These are phyloP conservation scores for Clausena lansium DNA, from an alignment of 345 rosid species.

Conservation along the genomic window DNA sequence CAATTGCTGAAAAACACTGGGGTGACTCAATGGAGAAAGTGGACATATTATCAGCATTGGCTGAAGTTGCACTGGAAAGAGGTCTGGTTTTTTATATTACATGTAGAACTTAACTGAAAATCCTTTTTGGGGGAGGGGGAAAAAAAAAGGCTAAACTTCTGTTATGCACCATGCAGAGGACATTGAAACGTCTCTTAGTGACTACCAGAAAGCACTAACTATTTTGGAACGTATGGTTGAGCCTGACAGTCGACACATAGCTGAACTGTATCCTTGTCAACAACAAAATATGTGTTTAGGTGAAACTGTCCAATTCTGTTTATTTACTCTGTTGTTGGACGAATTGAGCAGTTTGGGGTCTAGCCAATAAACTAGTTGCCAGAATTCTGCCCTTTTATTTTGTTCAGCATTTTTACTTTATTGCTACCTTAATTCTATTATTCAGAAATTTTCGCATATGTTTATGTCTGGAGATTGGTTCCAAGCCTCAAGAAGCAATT, in stretches of 20 bases:
- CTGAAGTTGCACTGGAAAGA: slow-evolving; percentile 89
- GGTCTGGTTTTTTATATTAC: slow-evolving; percentile 42
- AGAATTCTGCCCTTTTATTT: not conserved
- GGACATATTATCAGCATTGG: slow-evolving; percentile 73
- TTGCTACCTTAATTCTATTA: slow-evolving; percentile 42
- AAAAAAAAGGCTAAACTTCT: not conserved
- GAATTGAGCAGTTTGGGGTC: not conserved
- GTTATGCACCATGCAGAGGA: slow-evolving; percentile 59
- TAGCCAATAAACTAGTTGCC: not conserved
- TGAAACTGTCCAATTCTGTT: not conserved
- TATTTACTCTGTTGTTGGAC: not conserved
- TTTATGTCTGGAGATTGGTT: slow-evolving; percentile 80
- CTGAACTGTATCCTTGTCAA: slow-evolving; percentile 85
- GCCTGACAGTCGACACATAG: slow-evolving; percentile 76
- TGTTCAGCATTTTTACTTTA: not conserved
- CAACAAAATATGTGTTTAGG: not conserved
- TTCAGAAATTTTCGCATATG: slow-evolving; percentile 86
- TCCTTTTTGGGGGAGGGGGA: not conserved
- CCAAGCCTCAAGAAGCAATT: slow-evolving; percentile 73
- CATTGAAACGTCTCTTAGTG: slow-evolving; percentile 82
- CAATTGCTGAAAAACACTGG: slow-evolving; percentile 64
- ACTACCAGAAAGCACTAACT: slow-evolving; percentile 72
- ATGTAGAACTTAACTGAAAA: not conserved
- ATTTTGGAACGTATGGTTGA: slow-evolving; percentile 77
- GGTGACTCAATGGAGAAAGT: slow-evolving; percentile 80